Base-by-base conservation (phyloP, 768 basidiomycete species). In the Hortiboletus campestris region DNA sequence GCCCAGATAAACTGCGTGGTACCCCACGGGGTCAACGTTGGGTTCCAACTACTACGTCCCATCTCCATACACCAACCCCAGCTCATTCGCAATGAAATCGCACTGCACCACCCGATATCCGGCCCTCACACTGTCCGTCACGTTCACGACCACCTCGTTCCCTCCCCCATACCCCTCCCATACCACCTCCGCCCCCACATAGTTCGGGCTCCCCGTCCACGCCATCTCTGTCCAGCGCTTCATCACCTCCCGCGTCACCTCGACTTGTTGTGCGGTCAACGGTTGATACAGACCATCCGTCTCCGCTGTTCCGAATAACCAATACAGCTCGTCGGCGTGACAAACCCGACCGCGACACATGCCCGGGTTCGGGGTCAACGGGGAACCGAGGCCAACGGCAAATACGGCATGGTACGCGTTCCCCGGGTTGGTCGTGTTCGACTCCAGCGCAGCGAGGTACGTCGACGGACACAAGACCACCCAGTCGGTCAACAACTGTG, bases 291-390 rank as follows among this genome's bases (percentile, higher is more conserved):
- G 35, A 25, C 56, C 51, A 19, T 66, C 61, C 0, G 53, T 63
- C 39, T 62, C 65, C 12, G 49, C 59, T 25, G 46, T 63, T 5
- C 57, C 59, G 25, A 67, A 67, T 2, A 56, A 39, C 50, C 34
- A 64, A 34, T 59, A 63, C 2, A 66, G 56, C n/a, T 66, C 59
- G 31, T 63, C 65, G 0, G 56, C 52, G 8, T 59, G 65, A 25
- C 64, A 61, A 9, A 58, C 61, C 2, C 25, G 63, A 22, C 54
- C 54, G 1, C 17, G 49, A 42, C 63, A 63, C n/a, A n/a, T n/a
- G n/a, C n/a, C n/a, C n/a, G 54, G 61, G 28, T 56, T 65, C 0
- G 56, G 48, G 6, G 52, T 66, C 35, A 66, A 50, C n/a, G n/a
- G n/a, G n/a, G n/a, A n/a, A n/a, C n/a, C n/a, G n/a, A n/a, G n/a